Base-by-base conservation (phyloP, 306 rosid genomes). In the Spatholobus suberectus region DNA sequence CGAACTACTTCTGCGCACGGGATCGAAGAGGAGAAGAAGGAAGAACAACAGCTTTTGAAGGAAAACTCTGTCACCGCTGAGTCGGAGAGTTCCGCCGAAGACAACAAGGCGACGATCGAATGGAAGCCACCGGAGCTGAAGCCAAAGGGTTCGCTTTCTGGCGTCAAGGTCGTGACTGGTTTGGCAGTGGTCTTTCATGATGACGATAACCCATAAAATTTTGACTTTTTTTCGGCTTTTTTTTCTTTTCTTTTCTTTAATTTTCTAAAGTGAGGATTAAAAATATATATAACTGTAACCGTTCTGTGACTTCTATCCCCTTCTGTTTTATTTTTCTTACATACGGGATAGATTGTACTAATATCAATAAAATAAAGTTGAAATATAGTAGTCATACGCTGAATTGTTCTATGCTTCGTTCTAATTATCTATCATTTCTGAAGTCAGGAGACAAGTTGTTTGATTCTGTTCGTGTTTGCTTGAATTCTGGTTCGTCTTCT, bases 41-140 rank as follows among this genome's bases (percentile, higher is more conserved):
- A 66, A 37, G 18, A 20, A 27, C 69, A 12, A 6, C 27, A 51
- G 65, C 2, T 81, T 81, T 32, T 81, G 62, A 61, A 58, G 65
- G 74, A 20, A 34, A 71, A 58, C 0, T 15, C n/a, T 3, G 3
- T 46, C 61, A 1, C 43, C 5, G 52, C n/a, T 5, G 89, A 67
- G 73, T 1, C 82, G 0, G 87, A 62, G 51, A 70, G 68, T 59
- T 83, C 84, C 0, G 72, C 69, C 5, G 85, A 84, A 41, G 86
- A 79, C 0, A 83, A 81, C 74, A 49, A 49, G 52, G 70, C 6
- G 52, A 88, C 46, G 65, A 68, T 43, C 0, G 91, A 84, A 17
- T 89, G 92, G 93, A 82, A 84, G 76, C 92, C 90, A 4, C 86
- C 91, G 70, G 91, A 81, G 86, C 43, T 84, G 46, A 89, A 87